phyloP scores from a whole-genome alignment of 208 protist species.

The Wallacemonas sp. region DNA sequence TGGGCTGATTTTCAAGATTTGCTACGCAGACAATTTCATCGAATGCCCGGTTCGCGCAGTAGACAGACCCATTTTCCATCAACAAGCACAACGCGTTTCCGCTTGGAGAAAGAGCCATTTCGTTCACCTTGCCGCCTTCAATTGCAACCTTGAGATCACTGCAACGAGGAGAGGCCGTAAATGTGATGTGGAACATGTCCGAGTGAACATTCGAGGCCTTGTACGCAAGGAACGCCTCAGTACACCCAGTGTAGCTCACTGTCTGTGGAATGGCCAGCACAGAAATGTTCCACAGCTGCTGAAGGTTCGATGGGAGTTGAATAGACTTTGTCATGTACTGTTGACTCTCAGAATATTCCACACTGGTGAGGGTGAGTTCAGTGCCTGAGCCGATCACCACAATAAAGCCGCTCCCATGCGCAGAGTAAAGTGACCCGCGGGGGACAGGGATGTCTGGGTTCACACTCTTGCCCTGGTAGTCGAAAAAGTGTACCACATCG shows the following conservation, averaged over 20 bases:
- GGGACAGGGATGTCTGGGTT: background rate
- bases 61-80: constrained; percentile 65
- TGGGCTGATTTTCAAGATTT: constrained; percentile 32
- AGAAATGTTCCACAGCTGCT: constrained; percentile 21
- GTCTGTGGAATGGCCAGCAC: constrained; percentile 29
- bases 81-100: constrained; percentile 44
- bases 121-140: constrained; percentile 52
- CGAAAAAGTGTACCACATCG: constrained; percentile 50
- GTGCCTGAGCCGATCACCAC: constrained; percentile 8
- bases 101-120: constrained; percentile 59
- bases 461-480: constrained; percentile 32
- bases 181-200: constrained; percentile 36
- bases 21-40: constrained; percentile 51
- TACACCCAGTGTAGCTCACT: constrained; percentile 40
- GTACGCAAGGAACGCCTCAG: constrained; percentile 40
- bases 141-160: constrained; percentile 53
- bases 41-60: constrained; percentile 50
- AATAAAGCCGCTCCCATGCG: constrained; percentile 4
- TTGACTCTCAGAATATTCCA: constrained; percentile 17
- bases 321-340: constrained; percentile 26
- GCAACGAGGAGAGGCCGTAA: constrained; percentile 27
- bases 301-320: constrained; percentile 18
- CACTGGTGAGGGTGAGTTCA: background rate
- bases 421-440: constrained; percentile 11
- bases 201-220: constrained; percentile 19